phyloP scores from a whole-genome alignment of 148 eudicot genomes.

The Rhododendron williamsianum region DNA sequence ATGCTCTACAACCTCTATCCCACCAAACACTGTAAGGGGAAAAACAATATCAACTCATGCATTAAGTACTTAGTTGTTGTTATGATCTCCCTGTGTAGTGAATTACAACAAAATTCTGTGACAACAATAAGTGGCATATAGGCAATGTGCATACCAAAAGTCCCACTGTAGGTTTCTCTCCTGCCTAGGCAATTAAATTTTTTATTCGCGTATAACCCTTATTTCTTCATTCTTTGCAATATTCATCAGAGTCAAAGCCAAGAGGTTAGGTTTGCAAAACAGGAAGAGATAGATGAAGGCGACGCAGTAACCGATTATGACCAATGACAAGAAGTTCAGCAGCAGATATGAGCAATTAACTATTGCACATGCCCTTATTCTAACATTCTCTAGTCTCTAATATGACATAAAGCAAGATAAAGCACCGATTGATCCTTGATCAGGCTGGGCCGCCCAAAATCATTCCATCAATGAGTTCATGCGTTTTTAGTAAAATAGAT shows the following conservation, averaged over 20 bases:
- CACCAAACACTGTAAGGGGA: not conserved
- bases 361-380: not conserved
- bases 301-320: not conserved
- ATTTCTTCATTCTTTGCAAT: not conserved
- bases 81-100: not conserved
- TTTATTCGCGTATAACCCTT: not conserved
- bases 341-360: not conserved
- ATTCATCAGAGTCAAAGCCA: not conserved
- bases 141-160: not conserved
- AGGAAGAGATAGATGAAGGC: not conserved
- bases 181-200: not conserved
- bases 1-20: not conserved
- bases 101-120: not conserved
- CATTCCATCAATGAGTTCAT: not conserved
- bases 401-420: not conserved
- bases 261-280: not conserved
- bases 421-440: not conserved
- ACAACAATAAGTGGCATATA: not conserved
- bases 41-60: not conserved
- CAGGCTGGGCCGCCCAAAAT: not conserved
- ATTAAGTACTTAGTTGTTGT: not conserved
- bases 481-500: not conserved
- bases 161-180: not conserved
- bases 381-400: not conserved
- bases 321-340: not conserved